These are phyloP conservation scores for Rhizopogon roseolus DNA, from an alignment of 768 basidiomycete species.

Conservation along the genomic window DNA sequence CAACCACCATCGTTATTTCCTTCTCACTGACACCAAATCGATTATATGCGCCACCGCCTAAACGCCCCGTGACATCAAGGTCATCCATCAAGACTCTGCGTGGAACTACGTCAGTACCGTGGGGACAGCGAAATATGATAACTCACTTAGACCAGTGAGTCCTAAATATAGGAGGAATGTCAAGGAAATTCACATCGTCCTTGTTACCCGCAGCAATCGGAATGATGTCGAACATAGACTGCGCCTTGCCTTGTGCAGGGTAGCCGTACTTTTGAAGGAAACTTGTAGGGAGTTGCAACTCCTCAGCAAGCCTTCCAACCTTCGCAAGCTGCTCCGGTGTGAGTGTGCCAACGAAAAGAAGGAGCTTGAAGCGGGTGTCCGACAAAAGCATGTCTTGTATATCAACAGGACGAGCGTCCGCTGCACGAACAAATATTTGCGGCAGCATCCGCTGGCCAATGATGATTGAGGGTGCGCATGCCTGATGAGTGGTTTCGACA, in stretches of 20 bases:
- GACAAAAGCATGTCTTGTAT: constrained; percentile 35
- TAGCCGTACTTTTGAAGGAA: constrained; percentile 24
- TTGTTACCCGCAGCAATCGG: constrained; percentile 26
- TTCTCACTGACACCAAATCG: constrained; percentile 41
- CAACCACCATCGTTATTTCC: constrained; percentile 25
- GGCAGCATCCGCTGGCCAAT: constrained; percentile 37
- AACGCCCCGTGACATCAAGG: constrained; percentile 33
- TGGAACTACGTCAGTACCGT: neutral
- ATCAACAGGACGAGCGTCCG: constrained; percentile 34
- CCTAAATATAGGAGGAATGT: constrained; percentile 30
- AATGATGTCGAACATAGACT: constrained; percentile 27
- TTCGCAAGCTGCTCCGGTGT: constrained; percentile 14
- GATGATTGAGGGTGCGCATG: constrained; percentile 25
- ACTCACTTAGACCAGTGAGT: constrained; percentile 40
- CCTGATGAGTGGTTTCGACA: constrained; percentile 26
- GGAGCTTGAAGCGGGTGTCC: constrained; percentile 34
- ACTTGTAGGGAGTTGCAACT: constrained; percentile 19
- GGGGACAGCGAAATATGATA: neutral
- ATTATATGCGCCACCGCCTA: constrained; percentile 52
- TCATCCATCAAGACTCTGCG: constrained; percentile 60
- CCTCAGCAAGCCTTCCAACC: constrained; percentile 21
- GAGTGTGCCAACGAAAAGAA: constrained; percentile 29
- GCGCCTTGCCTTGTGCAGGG: constrained; percentile 10
- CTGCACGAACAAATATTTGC: constrained; percentile 29
- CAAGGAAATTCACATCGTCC: constrained; percentile 27